Evolutionary conservation across 129 eudicot species (phyloP).

Genomic region (Mikania micrantha): DNA sequence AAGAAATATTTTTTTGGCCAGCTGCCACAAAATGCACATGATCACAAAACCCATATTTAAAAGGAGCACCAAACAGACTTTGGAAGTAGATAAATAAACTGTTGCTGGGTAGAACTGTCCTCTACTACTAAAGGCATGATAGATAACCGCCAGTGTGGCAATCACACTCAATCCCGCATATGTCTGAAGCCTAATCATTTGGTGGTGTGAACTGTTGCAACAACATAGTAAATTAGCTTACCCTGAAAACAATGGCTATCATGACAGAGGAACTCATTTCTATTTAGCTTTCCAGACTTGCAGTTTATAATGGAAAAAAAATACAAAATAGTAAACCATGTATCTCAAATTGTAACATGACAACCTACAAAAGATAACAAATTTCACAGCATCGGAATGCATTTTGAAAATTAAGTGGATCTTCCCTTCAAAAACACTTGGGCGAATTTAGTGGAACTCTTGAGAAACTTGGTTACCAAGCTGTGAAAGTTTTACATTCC

Average conservation of each 20-base stretch:
- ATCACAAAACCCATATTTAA: conserved; percentile 94
- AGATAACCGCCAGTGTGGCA: conserved; percentile 69
- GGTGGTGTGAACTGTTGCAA: conserved; percentile 30
- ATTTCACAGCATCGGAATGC: no score
- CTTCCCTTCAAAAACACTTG: no score
- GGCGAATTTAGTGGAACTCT: no score
- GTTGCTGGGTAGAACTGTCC: conserved; percentile 92
- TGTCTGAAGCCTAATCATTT: conserved; percentile 81
- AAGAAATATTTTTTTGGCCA: conserved; percentile 72
- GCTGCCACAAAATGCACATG: conserved; percentile 93
- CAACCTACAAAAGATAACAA: no score
- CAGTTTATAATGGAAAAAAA: no score
- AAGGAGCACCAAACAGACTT: conserved; percentile 85
- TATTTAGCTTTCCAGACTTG: no score
- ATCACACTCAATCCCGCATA: conserved; percentile 74
- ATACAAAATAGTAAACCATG: no score
- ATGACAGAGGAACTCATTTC: background rate
- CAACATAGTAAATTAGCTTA: conserved; percentile 29
- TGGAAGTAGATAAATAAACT: conserved; percentile 86
- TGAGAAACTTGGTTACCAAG: no score
- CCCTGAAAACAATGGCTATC: background rate
- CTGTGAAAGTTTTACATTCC: no score
- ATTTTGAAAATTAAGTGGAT: no score
- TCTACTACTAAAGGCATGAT: conserved; percentile 90
- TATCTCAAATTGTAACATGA: no score